These are phyloP conservation scores for Talaromyces sp. DNA, from an alignment of 2,329 filamentous ascomycete species.

Conservation along the genomic window DNA sequence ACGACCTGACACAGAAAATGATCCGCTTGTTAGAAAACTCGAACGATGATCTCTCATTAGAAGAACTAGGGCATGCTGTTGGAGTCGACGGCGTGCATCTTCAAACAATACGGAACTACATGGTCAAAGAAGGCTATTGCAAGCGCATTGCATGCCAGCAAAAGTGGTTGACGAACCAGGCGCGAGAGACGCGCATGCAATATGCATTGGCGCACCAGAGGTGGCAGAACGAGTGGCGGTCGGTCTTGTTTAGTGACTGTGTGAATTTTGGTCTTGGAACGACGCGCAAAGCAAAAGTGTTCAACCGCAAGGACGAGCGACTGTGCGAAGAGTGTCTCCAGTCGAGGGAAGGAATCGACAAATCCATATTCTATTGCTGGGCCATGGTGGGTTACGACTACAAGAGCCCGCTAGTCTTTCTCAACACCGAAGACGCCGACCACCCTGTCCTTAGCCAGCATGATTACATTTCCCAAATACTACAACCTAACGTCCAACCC, in stretches of 20 bases:
- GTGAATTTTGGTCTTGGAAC: constrained; percentile 13
- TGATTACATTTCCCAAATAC: constrained; percentile 11
- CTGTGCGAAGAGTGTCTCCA: constrained; percentile 12
- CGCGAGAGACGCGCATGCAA: constrained; percentile 12
- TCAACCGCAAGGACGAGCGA: constrained; percentile 13
- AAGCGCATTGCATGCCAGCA: constrained; percentile 14
- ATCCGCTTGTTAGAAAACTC: constrained; percentile 13
- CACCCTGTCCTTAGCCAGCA: constrained; percentile 8
- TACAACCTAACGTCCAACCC: constrained; percentile 13
- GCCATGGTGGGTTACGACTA: constrained; percentile 14
- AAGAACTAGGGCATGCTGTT: constrained; percentile 12
- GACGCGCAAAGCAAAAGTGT: constrained; percentile 12
- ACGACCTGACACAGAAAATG: constrained; percentile 14
- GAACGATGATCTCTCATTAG: constrained; percentile 9
- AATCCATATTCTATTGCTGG: constrained; percentile 13
- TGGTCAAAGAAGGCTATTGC: constrained; percentile 15
- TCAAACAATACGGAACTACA: constrained; percentile 14
- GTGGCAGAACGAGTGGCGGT: constrained; percentile 12
- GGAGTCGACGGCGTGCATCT: constrained; percentile 14
- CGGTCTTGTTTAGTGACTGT: constrained; percentile 13
- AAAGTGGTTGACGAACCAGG: constrained; percentile 12
- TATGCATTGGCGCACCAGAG: constrained; percentile 11
- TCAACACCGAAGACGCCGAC: constrained; percentile 4
- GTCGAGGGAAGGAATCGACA: constrained; percentile 11
- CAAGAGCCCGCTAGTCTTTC: constrained; percentile 13